Evolutionary conservation across 352 stramenopile species (phyloP).

Genomic region (Pythium utonaiense): DNA sequence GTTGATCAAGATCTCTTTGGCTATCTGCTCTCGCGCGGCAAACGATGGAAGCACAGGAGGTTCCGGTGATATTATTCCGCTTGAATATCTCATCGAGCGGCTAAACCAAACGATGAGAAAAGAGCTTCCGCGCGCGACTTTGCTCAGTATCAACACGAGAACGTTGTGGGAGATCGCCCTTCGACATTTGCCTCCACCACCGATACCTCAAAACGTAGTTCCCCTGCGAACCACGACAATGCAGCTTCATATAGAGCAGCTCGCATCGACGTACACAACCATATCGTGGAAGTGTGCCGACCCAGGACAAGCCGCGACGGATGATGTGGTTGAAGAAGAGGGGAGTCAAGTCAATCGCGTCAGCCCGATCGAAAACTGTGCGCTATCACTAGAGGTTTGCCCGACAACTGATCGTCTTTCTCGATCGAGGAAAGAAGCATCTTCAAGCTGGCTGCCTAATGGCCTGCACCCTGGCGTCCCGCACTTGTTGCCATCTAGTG

Average conservation of each 20-base stretch:
- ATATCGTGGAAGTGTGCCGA: slow-evolving; percentile 12
- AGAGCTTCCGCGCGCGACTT: not conserved
- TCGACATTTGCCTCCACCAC: not conserved
- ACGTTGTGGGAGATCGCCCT: slow-evolving; percentile 17
- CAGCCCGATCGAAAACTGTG: not conserved
- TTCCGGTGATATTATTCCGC: not conserved
- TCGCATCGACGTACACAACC: slow-evolving; percentile 7
- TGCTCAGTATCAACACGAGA: not conserved
- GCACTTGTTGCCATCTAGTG: slow-evolving; percentile 11
- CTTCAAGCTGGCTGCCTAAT: not conserved
- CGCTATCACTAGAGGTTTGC: slow-evolving; percentile 1
- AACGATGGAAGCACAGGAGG: not conserved
- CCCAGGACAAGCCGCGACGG: not conserved
- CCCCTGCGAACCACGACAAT: not conserved
- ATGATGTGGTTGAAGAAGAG: not conserved
- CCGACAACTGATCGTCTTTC: not conserved
- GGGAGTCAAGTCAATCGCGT: not conserved
- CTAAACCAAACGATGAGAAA: not conserved
- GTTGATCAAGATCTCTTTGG: slow-evolving; percentile 1
- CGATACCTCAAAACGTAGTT: not conserved
- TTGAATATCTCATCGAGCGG: slow-evolving; percentile 8
- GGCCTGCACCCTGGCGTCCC: not conserved
- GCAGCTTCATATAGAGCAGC: slow-evolving; percentile 7
- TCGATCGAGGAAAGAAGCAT: not conserved
- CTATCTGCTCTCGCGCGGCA: not conserved